phyloP scores from a whole-genome alignment of 2,329 filamentous ascomycete species.

The Fusarium clavum region DNA sequence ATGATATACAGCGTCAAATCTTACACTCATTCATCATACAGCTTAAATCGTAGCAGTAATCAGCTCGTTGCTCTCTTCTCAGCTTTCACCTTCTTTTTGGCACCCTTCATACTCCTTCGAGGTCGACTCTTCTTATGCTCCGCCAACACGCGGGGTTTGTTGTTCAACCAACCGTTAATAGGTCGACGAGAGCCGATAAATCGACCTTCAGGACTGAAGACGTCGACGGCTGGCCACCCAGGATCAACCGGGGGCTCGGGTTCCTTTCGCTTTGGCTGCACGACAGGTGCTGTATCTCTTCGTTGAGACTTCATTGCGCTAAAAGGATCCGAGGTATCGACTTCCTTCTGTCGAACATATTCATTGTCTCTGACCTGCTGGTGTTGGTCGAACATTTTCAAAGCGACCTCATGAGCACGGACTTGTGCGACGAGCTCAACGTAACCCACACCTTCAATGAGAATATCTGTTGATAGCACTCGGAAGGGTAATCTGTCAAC shows the following conservation, averaged over 20 bases:
- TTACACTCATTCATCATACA: slow-evolving; percentile 33
- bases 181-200: slow-evolving; percentile 76
- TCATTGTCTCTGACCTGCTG: slow-evolving; percentile 1
- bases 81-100: slow-evolving; percentile 56
- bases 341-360: neutral
- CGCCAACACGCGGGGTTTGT: slow-evolving; percentile 64
- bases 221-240: slow-evolving; percentile 78
- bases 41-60: slow-evolving; percentile 6
- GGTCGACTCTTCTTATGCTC: slow-evolving; percentile 67
- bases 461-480: slow-evolving; percentile 82
- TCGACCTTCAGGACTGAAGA: slow-evolving; percentile 87
- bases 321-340: slow-evolving; percentile 38
- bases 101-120: slow-evolving; percentile 75
- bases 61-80: slow-evolving; percentile 44
- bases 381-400: slow-evolving; percentile 12
- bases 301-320: slow-evolving; percentile 44
- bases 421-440: slow-evolving; percentile 89
- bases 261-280: slow-evolving; percentile 12
- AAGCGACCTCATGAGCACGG: slow-evolving; percentile 63
- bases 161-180: slow-evolving; percentile 77
- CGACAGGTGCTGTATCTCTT: slow-evolving; percentile 28
- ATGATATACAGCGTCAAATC: slow-evolving; percentile 27
- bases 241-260: slow-evolving; percentile 46
- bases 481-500: slow-evolving; percentile 80
- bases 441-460: slow-evolving; percentile 95